A percentile compares a stretch with the other conserved stretches of the same genome.
phyloP scores from a whole-genome alignment of 2,329 filamentous ascomycete genomes.

The Ascochyta koolunga region DNA sequence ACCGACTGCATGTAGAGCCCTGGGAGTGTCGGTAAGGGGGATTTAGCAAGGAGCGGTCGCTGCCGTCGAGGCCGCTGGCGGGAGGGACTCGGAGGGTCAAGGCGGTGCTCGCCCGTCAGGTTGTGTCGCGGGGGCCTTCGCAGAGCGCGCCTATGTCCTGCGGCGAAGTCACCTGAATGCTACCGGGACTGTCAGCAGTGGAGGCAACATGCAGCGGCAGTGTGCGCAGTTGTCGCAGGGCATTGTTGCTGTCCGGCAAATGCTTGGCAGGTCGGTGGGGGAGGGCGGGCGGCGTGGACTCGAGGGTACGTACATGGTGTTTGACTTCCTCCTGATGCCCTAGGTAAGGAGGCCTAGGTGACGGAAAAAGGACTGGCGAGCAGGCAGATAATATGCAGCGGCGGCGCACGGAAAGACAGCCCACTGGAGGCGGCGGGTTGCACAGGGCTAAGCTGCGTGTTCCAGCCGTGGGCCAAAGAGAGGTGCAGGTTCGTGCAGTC shows the following conservation, averaged over 20 bases:
- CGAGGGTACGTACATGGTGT: constrained; percentile 11
- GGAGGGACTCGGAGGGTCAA: constrained; percentile 10
- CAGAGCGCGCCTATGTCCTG: constrained; percentile 29
- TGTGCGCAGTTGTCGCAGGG: constrained; percentile 10
- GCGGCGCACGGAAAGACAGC: constrained; percentile 36
- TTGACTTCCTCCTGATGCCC: constrained; percentile 31
- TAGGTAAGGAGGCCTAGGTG: constrained; percentile 41
- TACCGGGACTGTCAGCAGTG: constrained; percentile 33
- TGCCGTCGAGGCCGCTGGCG: constrained; percentile 17
- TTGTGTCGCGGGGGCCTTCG: constrained; percentile 23
- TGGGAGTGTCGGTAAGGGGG: constrained; percentile 8
- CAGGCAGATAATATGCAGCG: constrained; percentile 44
- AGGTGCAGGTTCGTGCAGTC: constrained; percentile 20
- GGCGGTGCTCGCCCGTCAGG: constrained; percentile 23
- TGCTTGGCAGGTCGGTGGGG: constrained; percentile 24
- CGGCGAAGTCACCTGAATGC: constrained; percentile 27
- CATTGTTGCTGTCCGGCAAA: constrained; percentile 18
- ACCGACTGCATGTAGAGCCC: constrained; percentile 44
- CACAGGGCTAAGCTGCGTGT: constrained; percentile 18
- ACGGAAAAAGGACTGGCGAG: constrained; percentile 30
- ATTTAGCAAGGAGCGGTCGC: constrained; percentile 16
- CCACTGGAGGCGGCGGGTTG: constrained; percentile 31
- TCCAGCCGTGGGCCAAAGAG: constrained; percentile 30
- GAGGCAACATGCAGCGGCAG: constrained; percentile 5
- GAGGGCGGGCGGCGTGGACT: constrained; percentile 4